phyloP scores from a whole-genome alignment of 2,329 filamentous ascomycete genomes.

The Ascocoryne sarcoides region DNA sequence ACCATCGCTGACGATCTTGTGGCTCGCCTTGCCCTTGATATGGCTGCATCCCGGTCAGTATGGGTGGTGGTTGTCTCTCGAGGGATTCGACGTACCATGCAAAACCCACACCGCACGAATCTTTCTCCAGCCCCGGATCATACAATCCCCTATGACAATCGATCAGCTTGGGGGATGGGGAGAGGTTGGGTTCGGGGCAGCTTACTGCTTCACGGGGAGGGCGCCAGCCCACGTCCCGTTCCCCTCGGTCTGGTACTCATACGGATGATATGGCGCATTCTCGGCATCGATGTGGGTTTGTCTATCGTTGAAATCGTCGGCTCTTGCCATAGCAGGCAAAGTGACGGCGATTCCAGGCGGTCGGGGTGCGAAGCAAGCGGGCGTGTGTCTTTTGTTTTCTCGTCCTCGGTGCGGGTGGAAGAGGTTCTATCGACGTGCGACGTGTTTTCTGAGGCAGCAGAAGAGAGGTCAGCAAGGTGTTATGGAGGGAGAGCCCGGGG shows the following conservation, averaged over 20 bases:
- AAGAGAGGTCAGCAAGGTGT: too few relatives aligned
- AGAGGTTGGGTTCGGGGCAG: constrained; percentile 8
- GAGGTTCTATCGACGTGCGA: background rate
- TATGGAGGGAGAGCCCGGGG: too few relatives aligned
- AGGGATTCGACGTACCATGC: constrained; percentile 61
- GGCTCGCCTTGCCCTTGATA: constrained; percentile 93
- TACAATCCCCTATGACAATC: constrained; percentile 62
- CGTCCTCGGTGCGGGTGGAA: too few relatives aligned
- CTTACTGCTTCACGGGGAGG: constrained; percentile 85
- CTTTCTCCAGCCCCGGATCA: constrained; percentile 91
- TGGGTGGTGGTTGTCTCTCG: background rate
- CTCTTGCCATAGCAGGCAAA: constrained; percentile 62
- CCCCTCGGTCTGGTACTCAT: constrained; percentile 83
- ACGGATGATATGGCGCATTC: constrained; percentile 54
- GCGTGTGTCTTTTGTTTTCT: background rate
- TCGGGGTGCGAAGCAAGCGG: background rate
- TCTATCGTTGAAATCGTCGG: constrained; percentile 60
- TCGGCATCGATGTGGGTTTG: constrained; percentile 52
- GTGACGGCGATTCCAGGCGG: constrained; percentile 20
- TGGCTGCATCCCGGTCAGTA: constrained; percentile 50
- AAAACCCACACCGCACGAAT: constrained; percentile 99
- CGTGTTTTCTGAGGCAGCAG: background rate
- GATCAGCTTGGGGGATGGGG: constrained; percentile 4
- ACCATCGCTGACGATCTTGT: constrained; percentile 99
- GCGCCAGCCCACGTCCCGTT: constrained; percentile 86